Percentiles rank a stretch among this genome's conserved stretches.
Evolutionary conservation across 2,329 filamentous ascomycete genomes (phyloP).

Genomic region (Diaporthe sp.): DNA sequence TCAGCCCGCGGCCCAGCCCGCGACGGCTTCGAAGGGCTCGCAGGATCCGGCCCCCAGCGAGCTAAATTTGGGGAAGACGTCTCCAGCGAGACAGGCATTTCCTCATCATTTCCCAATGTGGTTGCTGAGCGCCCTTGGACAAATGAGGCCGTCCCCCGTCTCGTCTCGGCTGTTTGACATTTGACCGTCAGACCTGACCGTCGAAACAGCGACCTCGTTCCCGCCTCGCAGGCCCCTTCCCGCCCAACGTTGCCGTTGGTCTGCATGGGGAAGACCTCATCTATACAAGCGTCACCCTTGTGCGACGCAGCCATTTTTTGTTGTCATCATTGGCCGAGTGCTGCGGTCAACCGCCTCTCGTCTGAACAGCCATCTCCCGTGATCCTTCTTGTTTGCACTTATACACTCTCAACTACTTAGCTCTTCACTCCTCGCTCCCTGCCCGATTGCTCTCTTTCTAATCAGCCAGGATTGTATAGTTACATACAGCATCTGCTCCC

Average conservation of each 20-base stretch:
- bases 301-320: background rate
- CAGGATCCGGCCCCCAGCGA: constrained; percentile 24
- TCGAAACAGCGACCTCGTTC: constrained; percentile 29
- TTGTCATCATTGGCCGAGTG: background rate
- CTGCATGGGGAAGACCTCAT: constrained; percentile 15
- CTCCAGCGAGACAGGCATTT: background rate
- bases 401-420: constrained; percentile 29
- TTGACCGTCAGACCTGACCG: constrained; percentile 28
- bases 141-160: constrained; percentile 3
- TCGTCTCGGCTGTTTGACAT: constrained; percentile 14
- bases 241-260: constrained; percentile 21
- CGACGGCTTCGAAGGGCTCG: constrained; percentile 18
- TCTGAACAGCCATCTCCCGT: background rate
- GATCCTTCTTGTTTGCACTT: constrained; percentile 15
- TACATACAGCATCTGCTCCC: background rate
- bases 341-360: constrained; percentile 4
- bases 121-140: constrained; percentile 14
- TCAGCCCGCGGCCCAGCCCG: constrained; percentile 33
- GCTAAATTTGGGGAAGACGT: constrained; percentile 23
- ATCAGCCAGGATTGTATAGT: constrained; percentile 18
- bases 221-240: background rate
- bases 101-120: background rate
- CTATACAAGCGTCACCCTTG: constrained; percentile 16
- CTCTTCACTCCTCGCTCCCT: constrained; percentile 5
- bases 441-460: constrained; percentile 1